Base-by-base conservation (phyloP, 345 rosid genomes). In the Eucalyptus tenuipes region DNA sequence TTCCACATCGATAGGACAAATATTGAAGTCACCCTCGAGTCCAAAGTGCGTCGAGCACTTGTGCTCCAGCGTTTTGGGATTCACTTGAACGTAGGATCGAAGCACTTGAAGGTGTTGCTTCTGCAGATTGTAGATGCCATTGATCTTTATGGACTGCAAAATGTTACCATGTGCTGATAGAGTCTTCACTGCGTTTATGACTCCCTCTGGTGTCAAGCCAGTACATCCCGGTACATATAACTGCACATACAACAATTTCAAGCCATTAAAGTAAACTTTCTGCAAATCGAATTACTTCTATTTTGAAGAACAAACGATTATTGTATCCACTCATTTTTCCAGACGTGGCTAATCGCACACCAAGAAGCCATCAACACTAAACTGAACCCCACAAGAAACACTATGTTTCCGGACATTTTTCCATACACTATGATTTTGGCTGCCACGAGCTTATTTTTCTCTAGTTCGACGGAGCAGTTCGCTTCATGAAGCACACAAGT, bases 131-230 rank as follows among this genome's bases (percentile, higher is more conserved):
- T 86, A 89, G 88, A 96, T 92, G 27, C 96, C 97, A 57, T 92
- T 89, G 89, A 97, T 90, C 87, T 89, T 92, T 24, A 96, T 88
- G 55, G 91, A 90, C 88, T 91, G 88, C 27, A 95, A 45, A 86
- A 57, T 22, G 87, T 87, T 90, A 48, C 89, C 86, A 45, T 90
- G 66, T 87, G 90, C 91, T 25, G 93, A 88, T 50, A 96, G 91
- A 68, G 61, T 91, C 91, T 92, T 89, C 88, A 95, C 94, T 57
- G 94, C 94, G 75, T 85, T 90, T n/a, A 94, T 92, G 64, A 96
- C 91, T 90, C 98, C 99, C 52, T 95, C 92, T 13, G 97, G 98
- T 40, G 95, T 94, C 55, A 96, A 90, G 88, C 93, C 90, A 6
- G 92, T 91, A 93, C 98, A 96, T 85, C 94, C 96, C 20, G 96